Conservation (phyloP, 1,139 yeast genomes). For the Hansenula sp. region DNA sequence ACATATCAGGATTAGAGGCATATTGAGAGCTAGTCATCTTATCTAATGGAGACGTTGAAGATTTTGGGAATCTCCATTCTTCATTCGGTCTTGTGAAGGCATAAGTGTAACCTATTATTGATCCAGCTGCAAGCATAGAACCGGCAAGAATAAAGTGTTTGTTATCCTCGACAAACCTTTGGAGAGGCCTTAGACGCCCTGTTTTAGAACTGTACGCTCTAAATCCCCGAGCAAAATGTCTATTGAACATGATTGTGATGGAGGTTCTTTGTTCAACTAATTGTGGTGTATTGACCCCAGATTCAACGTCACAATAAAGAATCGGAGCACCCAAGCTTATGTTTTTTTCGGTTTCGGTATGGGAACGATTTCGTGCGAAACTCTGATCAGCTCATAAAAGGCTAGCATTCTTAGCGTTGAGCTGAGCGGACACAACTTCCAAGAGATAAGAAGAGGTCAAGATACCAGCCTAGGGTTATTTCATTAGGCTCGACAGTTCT, state of each 20-base stretch:
- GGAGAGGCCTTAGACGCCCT: neutral
- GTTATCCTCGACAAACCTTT: neutral
- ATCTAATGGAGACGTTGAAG: conserved; percentile 29
- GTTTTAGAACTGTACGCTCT: neutral
- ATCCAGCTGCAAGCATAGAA: conserved; percentile 3
- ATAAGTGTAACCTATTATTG: conserved; percentile 13
- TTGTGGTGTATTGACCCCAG: no score
- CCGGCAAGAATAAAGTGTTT: conserved; percentile 2
- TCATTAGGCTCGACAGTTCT: no score
- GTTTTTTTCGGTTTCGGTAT: no score
- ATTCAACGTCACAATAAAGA: neutral
- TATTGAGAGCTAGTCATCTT: conserved; percentile 28
- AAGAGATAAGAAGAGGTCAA: no score
- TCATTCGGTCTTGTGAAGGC: conserved; percentile 12
- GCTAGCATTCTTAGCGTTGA: no score
- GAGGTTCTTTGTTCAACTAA: no score
- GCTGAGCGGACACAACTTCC: no score
- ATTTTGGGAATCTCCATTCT: conserved; percentile 26
- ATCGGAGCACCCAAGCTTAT: neutral
- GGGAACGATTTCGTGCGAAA: no score
- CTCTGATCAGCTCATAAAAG: no score
- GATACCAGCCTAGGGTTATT: no score
- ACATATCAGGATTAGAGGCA: conserved; percentile 18
- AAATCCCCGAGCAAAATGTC: neutral
- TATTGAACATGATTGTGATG: neutral